Evolutionary conservation across 805 yeast genomes (phyloP).

Genomic region (Kockiozyma suomiensis): DNA sequence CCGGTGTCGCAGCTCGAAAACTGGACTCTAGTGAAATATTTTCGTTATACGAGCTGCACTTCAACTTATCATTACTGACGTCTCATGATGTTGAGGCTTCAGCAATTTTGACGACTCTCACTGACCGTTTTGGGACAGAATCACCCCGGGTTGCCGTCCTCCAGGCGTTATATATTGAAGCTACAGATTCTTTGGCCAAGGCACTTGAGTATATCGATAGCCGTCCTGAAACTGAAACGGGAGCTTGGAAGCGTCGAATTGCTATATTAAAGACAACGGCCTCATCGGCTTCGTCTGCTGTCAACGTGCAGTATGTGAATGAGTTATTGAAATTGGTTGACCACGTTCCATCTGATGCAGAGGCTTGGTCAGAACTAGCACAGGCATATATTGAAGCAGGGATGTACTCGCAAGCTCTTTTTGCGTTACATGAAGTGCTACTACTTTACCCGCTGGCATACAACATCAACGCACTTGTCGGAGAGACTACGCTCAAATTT

Average conservation of each 20-base stretch:
- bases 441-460: slow-evolving; percentile 70
- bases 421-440: slow-evolving; percentile 69
- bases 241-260: slow-evolving; percentile 41
- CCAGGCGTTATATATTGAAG: slow-evolving; percentile 59
- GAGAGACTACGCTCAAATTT: slow-evolving; percentile 48
- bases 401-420: slow-evolving; percentile 66
- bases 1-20: slow-evolving; percentile 39
- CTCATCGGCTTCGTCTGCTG: slow-evolving; percentile 41
- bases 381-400: slow-evolving; percentile 63
- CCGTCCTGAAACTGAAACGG: slow-evolving; percentile 40
- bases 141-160: slow-evolving; percentile 61
- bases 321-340: slow-evolving; percentile 60
- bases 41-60: slow-evolving; percentile 69
- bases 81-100: slow-evolving; percentile 73
- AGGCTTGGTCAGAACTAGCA: slow-evolving; percentile 77
- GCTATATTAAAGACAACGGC: slow-evolving; percentile 38
- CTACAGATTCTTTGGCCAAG: slow-evolving; percentile 49
- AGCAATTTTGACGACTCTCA: slow-evolving; percentile 59
- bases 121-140: slow-evolving; percentile 64
- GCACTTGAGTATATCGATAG: slow-evolving; percentile 46
- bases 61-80: slow-evolving; percentile 63
- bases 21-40: slow-evolving; percentile 50
- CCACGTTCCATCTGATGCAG: slow-evolving; percentile 70
- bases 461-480: slow-evolving; percentile 64
- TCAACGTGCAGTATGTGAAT: slow-evolving; percentile 50